Base-by-base conservation (phyloP, 2,329 filamentous ascomycete genomes). In the Macrophomina tecta region DNA sequence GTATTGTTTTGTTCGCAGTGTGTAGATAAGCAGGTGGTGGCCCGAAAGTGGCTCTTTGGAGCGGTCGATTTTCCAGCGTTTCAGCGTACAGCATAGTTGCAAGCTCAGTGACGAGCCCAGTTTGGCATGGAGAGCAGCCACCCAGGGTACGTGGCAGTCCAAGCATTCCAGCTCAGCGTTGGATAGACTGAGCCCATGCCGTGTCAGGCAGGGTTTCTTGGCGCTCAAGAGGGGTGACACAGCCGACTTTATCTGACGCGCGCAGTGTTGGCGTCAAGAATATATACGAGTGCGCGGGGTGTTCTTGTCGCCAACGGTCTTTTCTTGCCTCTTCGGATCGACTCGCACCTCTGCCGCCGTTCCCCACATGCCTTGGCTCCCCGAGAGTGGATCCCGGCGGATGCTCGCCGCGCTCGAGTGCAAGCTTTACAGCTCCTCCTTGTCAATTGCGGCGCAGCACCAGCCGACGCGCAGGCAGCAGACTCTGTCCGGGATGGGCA, bases 351-450 rank as follows among this genome's bases (percentile, higher is more conserved):
- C 55, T 11, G 30, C 46, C 36, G 18, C 28, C 3, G 23, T 45
- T 60, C 55, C 55, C 55, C 55, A 60, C 55, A 60, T 32, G 30
- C 1, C 18, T 9, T 32, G 12, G 36, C 5, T 56, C 18, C 36
- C 36, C 53, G 32, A 14, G n/a, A 8, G 53, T 42, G 53, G 53
- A 56, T 46, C 49, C 49, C 5, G 49, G 49, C 28, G 49, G 49
- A 52, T 30, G 49, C 28, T 23, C 8, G 28, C 23, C 23, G 30
- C 12, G 42, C 12, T 45, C 42, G 42, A 45, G 16, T 23, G 12
- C 14, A 30, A 60, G 55, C 55, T 32, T 14, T 45, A 23, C 5
- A 7, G 36, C 36, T 49, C 7, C 52, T 4, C 12, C 11, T 40
- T 3, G 36, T 12, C 42, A 45, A 32, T 18, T 32, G 28, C 55